These are phyloP conservation scores for Epichloe glyceriae DNA, from an alignment of 2,329 filamentous ascomycete species.

Conservation along the genomic window DNA sequence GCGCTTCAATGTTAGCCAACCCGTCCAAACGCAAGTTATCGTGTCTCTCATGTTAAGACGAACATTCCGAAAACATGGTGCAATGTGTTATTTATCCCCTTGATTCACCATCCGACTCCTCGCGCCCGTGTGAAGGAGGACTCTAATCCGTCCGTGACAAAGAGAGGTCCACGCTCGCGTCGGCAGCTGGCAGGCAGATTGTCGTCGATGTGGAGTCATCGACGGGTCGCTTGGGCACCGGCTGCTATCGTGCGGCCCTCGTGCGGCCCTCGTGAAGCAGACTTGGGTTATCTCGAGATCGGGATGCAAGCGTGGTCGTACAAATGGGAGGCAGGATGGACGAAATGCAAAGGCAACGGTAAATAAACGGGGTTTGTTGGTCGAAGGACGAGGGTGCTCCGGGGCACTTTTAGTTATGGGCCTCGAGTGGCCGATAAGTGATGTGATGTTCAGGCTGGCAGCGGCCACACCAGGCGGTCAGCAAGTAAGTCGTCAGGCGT, in stretches of 20 bases:
- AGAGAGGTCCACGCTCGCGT: too few relatives aligned
- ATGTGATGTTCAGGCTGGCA: too few relatives aligned
- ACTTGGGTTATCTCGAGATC: neutral
- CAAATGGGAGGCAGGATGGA: too few relatives aligned
- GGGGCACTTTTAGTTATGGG: too few relatives aligned
- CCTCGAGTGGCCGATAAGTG: too few relatives aligned
- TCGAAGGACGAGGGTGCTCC: too few relatives aligned
- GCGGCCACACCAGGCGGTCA: neutral
- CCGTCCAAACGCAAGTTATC: neutral
- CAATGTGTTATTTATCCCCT: constrained; percentile 7
- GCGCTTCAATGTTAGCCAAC: neutral
- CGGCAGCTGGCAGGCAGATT: too few relatives aligned
- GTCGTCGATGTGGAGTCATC: too few relatives aligned
- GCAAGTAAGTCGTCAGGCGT: neutral
- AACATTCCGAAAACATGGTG: constrained; percentile 65
- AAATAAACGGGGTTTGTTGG: too few relatives aligned
- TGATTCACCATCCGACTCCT: constrained; percentile 21
- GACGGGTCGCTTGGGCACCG: too few relatives aligned
- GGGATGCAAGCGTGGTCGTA: too few relatives aligned
- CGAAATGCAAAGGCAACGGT: too few relatives aligned
- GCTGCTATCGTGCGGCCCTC: neutral
- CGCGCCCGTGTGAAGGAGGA: constrained; percentile 11
- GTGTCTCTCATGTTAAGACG: constrained; percentile 23
- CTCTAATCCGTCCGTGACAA: neutral
- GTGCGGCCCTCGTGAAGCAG: neutral